Percentiles rank a stretch among this genome's conserved stretches.
Conservation (phyloP, 208 protist genomes). For the Borovskyia barvae region DNA sequence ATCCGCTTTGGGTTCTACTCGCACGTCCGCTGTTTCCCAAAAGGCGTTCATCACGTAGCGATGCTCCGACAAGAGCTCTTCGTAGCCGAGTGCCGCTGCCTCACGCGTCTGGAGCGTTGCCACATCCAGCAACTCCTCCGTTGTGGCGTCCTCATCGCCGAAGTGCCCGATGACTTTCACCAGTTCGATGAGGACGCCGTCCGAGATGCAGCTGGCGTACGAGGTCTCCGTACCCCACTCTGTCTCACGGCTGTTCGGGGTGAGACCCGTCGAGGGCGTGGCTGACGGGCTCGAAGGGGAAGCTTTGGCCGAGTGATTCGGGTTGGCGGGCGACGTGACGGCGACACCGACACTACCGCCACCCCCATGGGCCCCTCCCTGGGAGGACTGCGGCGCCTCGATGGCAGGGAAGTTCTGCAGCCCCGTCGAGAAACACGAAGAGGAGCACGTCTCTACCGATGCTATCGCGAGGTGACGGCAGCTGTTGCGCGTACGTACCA, state of each 20-base stretch:
- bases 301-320: conserved; percentile 3
- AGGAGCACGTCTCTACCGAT: conserved; percentile 57
- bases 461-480: conserved; percentile 78
- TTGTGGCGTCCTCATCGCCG: conserved; percentile 66
- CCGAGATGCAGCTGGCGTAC: conserved; percentile 79
- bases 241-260: conserved; percentile 55
- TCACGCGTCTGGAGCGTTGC: conserved; percentile 56
- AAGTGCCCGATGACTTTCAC: conserved; percentile 84
- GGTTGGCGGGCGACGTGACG: conserved; percentile 5
- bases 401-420: conserved; percentile 4
- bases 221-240: conserved; percentile 69
- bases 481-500: conserved; percentile 81
- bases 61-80: conserved; percentile 64
- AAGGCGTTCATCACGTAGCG: conserved; percentile 53
- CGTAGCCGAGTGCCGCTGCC: conserved; percentile 60
- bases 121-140: conserved; percentile 82
- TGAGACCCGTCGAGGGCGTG: conserved; percentile 27
- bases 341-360: background rate
- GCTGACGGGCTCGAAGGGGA: conserved; percentile 9
- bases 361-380: background rate
- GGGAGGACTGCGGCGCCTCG: conserved; percentile 6
- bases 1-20: conserved; percentile 35
- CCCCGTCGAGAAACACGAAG: conserved; percentile 10
- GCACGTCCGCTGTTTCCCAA: conserved; percentile 73
- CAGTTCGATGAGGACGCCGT: conserved; percentile 63